phyloP scores from a whole-genome alignment of 164 flowering plant species.

The Magnolia kwangsiensis region DNA sequence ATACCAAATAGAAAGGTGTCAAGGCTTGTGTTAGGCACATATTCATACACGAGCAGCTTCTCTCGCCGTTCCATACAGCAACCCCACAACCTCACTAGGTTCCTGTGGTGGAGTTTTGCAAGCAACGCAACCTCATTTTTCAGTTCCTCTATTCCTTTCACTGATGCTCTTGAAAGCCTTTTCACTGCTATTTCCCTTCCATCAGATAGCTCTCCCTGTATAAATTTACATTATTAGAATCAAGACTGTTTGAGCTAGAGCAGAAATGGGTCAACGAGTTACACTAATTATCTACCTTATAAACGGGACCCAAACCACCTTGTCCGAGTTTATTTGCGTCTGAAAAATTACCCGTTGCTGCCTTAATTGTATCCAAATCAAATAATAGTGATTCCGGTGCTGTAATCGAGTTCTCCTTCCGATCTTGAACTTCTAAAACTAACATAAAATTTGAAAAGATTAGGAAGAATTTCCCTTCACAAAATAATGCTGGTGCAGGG shows the following conservation, averaged over 20 bases:
- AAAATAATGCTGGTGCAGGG: too few relatives aligned
- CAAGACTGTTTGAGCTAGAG: too few relatives aligned
- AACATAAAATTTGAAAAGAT: too few relatives aligned
- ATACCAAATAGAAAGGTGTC: slow-evolving; percentile 5
- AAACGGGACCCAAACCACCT: slow-evolving; percentile 36
- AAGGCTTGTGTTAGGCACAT: slow-evolving; percentile 11
- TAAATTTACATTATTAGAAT: too few relatives aligned
- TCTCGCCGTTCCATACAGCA: slow-evolving; percentile 6
- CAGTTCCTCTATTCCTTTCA: slow-evolving; percentile 10
- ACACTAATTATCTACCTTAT: slow-evolving; percentile 19
- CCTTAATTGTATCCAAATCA: slow-evolving; percentile 16
- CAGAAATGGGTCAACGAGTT: too few relatives aligned
- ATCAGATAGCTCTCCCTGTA: slow-evolving; percentile 3
- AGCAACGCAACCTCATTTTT: slow-evolving; percentile 7
- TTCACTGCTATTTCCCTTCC: slow-evolving; percentile 13
- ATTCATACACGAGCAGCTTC: slow-evolving; percentile 10
- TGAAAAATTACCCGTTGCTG: slow-evolving; percentile 30
- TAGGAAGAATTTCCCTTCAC: too few relatives aligned
- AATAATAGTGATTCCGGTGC: slow-evolving; percentile 18
- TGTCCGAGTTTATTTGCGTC: slow-evolving; percentile 28
- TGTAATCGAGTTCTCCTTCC: too few relatives aligned
- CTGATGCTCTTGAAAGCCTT: slow-evolving; percentile 3
- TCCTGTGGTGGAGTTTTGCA: slow-evolving; percentile 13
- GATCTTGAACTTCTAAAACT: too few relatives aligned
- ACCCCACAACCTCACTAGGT: slow-evolving; percentile 9